Evolutionary conservation across 768 basidiomycete species (phyloP), one percentile per base, ranked within the genome.

Genomic region (Cystofilobasidium bisporidii): DNA sequence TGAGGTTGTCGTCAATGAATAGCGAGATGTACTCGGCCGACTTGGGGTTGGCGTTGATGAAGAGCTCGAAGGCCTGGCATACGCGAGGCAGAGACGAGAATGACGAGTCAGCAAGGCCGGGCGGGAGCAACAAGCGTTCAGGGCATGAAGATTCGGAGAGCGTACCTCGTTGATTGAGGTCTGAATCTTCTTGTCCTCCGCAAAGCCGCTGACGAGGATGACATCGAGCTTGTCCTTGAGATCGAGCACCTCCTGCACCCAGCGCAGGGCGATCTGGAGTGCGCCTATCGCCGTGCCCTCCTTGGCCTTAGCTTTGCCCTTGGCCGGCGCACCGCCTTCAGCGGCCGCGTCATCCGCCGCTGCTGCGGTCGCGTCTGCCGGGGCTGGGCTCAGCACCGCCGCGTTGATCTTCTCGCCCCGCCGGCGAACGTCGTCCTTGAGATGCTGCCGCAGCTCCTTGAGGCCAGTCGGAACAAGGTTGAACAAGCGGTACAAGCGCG

Each of bases 1-100:
- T 91, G 28, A 99, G 81, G 75, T 98, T 87, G 69, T 98, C 93
- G 73, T 99, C 96, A 69, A 99, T 92, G 78, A 90, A 99, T 61
- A 99, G 79, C 4, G 96, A 98, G 48, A 98, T 89, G 75, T 85
- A 98, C 74, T 99, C 96, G 10, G 96, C 86, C 22, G 89, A 85
- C 72, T 89, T 88, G 43, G 84, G 83, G 73, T 96, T 91, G 26
- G 81, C 78, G 78, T 98, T 97, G 75, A 98, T 85, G 76, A 97
- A 96, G 1, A 85, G 82, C 77, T 87, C 86, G 74, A 97, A 98
- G 0, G 92, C 92, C 94, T 99, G 71, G 12, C 36, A 36, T 12
- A 12, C 6, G 36, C n/a, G 6, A n/a, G 66, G 60, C 59, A 12
- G 14, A 36, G 12, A 20, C 10, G 12, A 43, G 10, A 24, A 17